Conservation (phyloP, 768 basidiomycete genomes). For the Rubroboletus pulcherrimus region DNA sequence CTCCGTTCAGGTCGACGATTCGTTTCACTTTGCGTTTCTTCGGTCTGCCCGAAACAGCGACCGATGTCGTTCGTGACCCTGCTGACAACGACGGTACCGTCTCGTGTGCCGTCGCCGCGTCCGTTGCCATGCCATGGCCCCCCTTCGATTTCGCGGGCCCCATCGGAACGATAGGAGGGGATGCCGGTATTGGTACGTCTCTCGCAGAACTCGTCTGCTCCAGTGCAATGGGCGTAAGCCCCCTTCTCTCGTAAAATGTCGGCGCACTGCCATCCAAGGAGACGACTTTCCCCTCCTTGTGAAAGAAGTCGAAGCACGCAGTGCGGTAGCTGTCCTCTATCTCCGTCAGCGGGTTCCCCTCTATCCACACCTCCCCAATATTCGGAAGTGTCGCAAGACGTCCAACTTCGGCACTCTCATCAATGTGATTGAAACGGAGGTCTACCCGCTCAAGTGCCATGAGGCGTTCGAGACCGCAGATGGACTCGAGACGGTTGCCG, state of each 20-base stretch:
- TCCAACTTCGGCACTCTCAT: slow-evolving; percentile 82
- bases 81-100: slow-evolving; percentile 32
- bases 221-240: slow-evolving; percentile 45
- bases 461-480: slow-evolving; percentile 92
- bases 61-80: slow-evolving; percentile 42
- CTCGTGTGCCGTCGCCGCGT: slow-evolving; percentile 17
- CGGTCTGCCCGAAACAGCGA: slow-evolving; percentile 40
- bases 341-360: slow-evolving; percentile 79
- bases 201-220: slow-evolving; percentile 52
- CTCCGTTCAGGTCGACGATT: slow-evolving; percentile 74
- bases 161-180: slow-evolving; percentile 61
- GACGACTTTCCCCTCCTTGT: slow-evolving; percentile 75
- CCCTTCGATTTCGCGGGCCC: slow-evolving; percentile 31
- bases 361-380: slow-evolving; percentile 76
- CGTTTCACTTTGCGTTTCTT: slow-evolving; percentile 66
- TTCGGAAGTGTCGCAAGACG: slow-evolving; percentile 77
- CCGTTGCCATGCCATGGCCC: slow-evolving; percentile 17
- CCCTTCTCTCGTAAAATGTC: slow-evolving; percentile 67
- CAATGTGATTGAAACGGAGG: slow-evolving; percentile 71
- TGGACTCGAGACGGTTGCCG: slow-evolving; percentile 86
- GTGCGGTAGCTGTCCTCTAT: slow-evolving; percentile 68
- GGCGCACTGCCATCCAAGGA: slow-evolving; percentile 72
- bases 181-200: slow-evolving; percentile 46
- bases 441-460: slow-evolving; percentile 81
- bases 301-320: slow-evolving; percentile 80